phyloP scores from a whole-genome alignment of 768 basidiomycete species.

The Trametopsis cervina region DNA sequence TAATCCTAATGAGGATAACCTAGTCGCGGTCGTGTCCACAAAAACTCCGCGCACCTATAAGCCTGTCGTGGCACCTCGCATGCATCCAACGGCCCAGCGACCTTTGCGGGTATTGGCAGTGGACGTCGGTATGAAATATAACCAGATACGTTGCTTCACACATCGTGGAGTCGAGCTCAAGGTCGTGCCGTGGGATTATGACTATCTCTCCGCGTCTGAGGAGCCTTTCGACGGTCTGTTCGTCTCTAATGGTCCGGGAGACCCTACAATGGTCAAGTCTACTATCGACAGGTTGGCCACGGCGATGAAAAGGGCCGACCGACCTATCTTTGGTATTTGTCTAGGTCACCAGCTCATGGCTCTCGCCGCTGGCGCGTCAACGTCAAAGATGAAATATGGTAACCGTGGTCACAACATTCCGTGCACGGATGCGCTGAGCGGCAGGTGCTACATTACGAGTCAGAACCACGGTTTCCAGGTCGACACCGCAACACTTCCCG shows the following conservation, averaged over 20 bases:
- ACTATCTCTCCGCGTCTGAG: constrained; percentile 64
- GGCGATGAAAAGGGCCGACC: constrained; percentile 65
- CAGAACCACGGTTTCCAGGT: constrained; percentile 99
- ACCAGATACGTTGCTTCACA: constrained; percentile 95
- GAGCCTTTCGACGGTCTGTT: constrained; percentile 93
- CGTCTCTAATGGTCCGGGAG: constrained; percentile 96
- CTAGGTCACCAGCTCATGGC: constrained; percentile 96
- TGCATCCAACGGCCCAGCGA: constrained; percentile 70
- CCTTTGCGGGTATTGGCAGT: constrained; percentile 80
- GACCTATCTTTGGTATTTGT: constrained; percentile 97
- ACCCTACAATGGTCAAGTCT: constrained; percentile 75
- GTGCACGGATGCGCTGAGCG: constrained; percentile 88
- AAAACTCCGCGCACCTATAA: constrained; percentile 59
- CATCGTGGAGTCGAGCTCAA: constrained; percentile 91
- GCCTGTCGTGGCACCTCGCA: constrained; percentile 44
- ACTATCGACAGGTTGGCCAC: constrained; percentile 65
- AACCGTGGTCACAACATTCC: constrained; percentile 99
- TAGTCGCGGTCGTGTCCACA: constrained; percentile 87
- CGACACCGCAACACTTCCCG: constrained; percentile 67
- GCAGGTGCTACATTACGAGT: constrained; percentile 97
- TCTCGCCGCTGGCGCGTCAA: constrained; percentile 87
- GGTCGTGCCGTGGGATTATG: constrained; percentile 96
- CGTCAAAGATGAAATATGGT: constrained; percentile 99
- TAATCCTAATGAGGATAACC: constrained; percentile 85
- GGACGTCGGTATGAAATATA: constrained; percentile 99